Evolutionary conservation across 1,139 yeast genomes (phyloP).

Genomic region (Saccharomyces hybrid): DNA sequence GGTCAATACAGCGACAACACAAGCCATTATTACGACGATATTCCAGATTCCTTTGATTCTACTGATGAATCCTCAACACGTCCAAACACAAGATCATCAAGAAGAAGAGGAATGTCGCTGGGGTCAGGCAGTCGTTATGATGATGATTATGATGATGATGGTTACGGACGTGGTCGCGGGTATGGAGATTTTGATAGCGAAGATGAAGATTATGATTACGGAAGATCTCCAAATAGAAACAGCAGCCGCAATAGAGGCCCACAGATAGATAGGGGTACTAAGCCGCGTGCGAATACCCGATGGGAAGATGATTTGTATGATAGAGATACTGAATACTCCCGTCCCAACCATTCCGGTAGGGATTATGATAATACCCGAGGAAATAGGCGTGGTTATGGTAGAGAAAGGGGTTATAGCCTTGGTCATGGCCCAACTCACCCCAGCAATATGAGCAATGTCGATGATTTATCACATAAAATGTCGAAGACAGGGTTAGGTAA

Average conservation of each 20-base stretch:
- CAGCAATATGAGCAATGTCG: constrained; percentile 7
- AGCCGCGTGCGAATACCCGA: constrained; percentile 33
- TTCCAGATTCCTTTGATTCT: constrained; percentile 29
- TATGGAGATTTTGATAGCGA: too few relatives aligned
- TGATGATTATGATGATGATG: too few relatives aligned
- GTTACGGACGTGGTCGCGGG: too few relatives aligned
- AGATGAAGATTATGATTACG: too few relatives aligned
- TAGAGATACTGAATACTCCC: constrained; percentile 5
- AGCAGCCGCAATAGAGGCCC: too few relatives aligned
- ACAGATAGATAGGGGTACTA: not conserved
- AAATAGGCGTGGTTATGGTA: constrained; percentile 6
- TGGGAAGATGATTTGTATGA: constrained; percentile 88
- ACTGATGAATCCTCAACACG: constrained; percentile 11
- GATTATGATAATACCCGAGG: not conserved
- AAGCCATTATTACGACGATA: too few relatives aligned
- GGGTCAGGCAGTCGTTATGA: too few relatives aligned
- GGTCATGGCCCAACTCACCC: not conserved
- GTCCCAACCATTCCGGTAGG: not conserved
- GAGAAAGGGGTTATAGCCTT: constrained; percentile 4
- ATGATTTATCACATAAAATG: not conserved
- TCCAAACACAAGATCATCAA: not conserved
- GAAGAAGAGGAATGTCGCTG: not conserved
- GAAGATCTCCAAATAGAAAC: too few relatives aligned
- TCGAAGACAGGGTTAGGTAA: not conserved
- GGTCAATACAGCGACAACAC: too few relatives aligned